Conservation (phyloP, 352 stramenopile species). For the Phytophthora foliorum region DNA sequence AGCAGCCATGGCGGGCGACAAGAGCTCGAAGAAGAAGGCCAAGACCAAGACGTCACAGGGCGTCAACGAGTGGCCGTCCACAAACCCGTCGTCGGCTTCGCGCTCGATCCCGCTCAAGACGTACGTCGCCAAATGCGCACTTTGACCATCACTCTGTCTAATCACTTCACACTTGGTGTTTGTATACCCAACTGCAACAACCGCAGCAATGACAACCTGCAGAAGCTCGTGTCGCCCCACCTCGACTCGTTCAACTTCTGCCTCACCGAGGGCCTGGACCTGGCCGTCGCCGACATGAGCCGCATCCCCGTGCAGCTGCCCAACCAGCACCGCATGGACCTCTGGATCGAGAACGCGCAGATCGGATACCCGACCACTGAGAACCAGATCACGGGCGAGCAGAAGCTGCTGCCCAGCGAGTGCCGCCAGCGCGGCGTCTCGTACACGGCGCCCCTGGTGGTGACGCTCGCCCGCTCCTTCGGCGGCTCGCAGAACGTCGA, state of each 20-base stretch:
- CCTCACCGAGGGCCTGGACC: constrained; percentile 94
- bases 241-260: constrained; percentile 99
- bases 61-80: constrained; percentile 79
- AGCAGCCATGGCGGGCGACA: constrained; percentile 53
- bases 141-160: constrained; percentile 32
- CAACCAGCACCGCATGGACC: constrained; percentile 82
- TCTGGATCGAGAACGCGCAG: constrained; percentile 96
- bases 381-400: constrained; percentile 87
- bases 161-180: constrained; percentile 17
- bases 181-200: constrained; percentile 20
- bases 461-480: constrained; percentile 91
- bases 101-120: constrained; percentile 77
- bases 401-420: constrained; percentile 93
- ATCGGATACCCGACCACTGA: constrained; percentile 91
- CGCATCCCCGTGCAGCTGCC: constrained; percentile 92
- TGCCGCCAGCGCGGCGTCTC: constrained; percentile 97
- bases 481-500: constrained; percentile 84
- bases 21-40: constrained; percentile 60
- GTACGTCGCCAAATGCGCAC: constrained; percentile 38
- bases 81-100: constrained; percentile 82
- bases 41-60: constrained; percentile 25
- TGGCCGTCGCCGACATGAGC: constrained; percentile 94
- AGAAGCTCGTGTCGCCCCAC: constrained; percentile 96
- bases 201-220: constrained; percentile 78
- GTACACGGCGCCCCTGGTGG: constrained; percentile 96